Evolutionary conservation across 805 yeast species (phyloP).

Genomic region (Vanderwaltozyma polyspora): DNA sequence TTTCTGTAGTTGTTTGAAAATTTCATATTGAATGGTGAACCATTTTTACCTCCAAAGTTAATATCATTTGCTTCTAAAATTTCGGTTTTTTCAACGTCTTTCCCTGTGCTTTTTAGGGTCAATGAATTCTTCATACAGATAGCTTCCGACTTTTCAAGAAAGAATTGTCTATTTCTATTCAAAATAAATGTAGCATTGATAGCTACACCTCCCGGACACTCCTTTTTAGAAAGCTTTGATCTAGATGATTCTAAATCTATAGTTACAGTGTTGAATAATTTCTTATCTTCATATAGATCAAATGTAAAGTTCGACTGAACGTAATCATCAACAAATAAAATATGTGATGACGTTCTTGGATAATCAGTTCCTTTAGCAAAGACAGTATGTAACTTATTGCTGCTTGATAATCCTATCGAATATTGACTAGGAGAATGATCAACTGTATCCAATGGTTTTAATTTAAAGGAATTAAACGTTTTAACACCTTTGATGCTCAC

Average conservation of each 20-base stretch:
- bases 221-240: constrained; percentile 26
- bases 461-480: constrained; percentile 55
- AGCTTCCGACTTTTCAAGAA: constrained; percentile 34
- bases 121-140: constrained; percentile 27
- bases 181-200: constrained; percentile 35
- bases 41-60: background rate
- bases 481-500: constrained; percentile 75
- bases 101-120: constrained; percentile 7
- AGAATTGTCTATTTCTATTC: constrained; percentile 40
- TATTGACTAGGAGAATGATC: constrained; percentile 47
- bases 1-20: too few species aligned
- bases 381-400: constrained; percentile 21
- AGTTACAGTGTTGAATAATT: constrained; percentile 9
- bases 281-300: constrained; percentile 22
- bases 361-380: constrained; percentile 39
- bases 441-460: constrained; percentile 42
- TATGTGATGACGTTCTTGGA: constrained; percentile 19
- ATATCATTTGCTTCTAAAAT: background rate
- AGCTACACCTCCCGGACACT: constrained; percentile 31
- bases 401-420: constrained; percentile 22
- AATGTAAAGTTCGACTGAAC: constrained; percentile 24
- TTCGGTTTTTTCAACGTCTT: background rate
- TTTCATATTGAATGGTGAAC: too few species aligned
- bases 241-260: constrained; percentile 11
- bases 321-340: constrained; percentile 27